A percentile compares a stretch with the other conserved stretches of the same genome.
Evolutionary conservation across 2,329 filamentous ascomycete species (phyloP).

Genomic region (Fusarium sp.): DNA sequence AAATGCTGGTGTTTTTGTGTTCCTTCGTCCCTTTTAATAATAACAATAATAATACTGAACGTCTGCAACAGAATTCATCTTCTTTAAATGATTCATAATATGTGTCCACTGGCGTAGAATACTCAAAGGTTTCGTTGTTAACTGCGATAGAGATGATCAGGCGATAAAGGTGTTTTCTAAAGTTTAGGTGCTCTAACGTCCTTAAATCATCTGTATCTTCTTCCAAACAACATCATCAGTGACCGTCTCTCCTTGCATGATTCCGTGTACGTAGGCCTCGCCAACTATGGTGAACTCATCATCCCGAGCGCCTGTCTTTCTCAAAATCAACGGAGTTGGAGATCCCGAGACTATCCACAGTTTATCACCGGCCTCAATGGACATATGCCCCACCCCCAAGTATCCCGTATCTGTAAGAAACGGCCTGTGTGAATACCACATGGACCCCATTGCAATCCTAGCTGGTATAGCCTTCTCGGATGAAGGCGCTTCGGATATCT

Average conservation of each 20-base stretch:
- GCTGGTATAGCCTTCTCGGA: neutral
- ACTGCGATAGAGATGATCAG: too few species aligned
- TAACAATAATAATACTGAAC: too few species aligned
- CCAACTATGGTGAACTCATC: neutral
- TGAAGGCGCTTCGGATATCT: neutral
- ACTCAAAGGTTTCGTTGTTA: too few species aligned
- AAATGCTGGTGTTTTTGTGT: neutral
- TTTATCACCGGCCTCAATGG: neutral
- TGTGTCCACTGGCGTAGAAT: fast-evolving
- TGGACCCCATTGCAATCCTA: neutral
- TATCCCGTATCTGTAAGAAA: neutral
- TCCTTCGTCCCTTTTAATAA: too few species aligned
- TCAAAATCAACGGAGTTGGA: neutral
- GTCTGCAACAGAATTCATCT: too few species aligned
- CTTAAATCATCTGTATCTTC: neutral
- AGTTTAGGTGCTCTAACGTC: neutral
- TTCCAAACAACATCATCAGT: neutral
- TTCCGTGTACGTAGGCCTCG: neutral
- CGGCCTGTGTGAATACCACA: fast-evolving
- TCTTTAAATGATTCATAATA: too few species aligned
- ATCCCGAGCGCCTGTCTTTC: fast-evolving
- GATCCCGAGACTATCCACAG: neutral
- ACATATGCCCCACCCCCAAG: neutral
- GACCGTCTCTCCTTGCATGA: conserved; percentile 10
- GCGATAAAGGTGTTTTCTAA: too few species aligned